Percentiles rank a stretch among this genome's conserved stretches.
Evolutionary conservation across 805 yeast species (phyloP).

Genomic region (Yarrowia deformans): DNA sequence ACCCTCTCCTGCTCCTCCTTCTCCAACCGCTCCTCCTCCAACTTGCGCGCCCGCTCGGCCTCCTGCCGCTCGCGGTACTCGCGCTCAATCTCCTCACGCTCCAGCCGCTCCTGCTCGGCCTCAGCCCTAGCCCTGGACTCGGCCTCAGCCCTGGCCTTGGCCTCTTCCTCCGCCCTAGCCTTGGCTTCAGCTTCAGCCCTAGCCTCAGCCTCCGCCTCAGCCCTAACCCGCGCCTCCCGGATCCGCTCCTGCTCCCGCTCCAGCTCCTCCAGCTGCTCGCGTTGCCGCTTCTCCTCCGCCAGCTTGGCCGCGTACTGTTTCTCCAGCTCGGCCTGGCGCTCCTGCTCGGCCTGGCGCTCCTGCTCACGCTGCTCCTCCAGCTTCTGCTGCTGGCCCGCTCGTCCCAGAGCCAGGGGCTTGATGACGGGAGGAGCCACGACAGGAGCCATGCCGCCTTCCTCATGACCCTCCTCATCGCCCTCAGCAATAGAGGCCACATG

Average conservation of each 20-base stretch:
- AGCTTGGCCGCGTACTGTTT: conserved; percentile 1
- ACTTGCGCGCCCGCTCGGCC: background rate
- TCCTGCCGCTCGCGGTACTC: conserved; percentile 11
- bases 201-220: conserved; percentile 5
- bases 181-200: conserved; percentile 1
- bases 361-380: conserved; percentile 38
- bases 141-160: background rate
- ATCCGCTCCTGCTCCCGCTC: conserved; percentile 42
- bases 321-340: background rate
- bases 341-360: background rate
- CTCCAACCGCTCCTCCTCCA: conserved; percentile 2
- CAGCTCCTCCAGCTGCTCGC: conserved; percentile 30
- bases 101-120: conserved; percentile 8
- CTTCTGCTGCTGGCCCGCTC: conserved; percentile 25
- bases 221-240: conserved; percentile 4
- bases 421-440: conserved; percentile 3
- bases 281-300: conserved; percentile 8
- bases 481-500: conserved; percentile 35
- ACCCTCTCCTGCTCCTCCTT: conserved; percentile 2
- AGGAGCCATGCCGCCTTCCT: conserved; percentile 20
- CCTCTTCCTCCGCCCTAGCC: background rate
- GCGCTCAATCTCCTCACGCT: conserved; percentile 1
- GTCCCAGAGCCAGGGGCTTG: conserved; percentile 36
- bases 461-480: background rate
- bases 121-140: background rate